These are phyloP conservation scores for Trichosporon sp. DNA, from an alignment of 1,284 basidiomycete species.

Conservation along the genomic window DNA sequence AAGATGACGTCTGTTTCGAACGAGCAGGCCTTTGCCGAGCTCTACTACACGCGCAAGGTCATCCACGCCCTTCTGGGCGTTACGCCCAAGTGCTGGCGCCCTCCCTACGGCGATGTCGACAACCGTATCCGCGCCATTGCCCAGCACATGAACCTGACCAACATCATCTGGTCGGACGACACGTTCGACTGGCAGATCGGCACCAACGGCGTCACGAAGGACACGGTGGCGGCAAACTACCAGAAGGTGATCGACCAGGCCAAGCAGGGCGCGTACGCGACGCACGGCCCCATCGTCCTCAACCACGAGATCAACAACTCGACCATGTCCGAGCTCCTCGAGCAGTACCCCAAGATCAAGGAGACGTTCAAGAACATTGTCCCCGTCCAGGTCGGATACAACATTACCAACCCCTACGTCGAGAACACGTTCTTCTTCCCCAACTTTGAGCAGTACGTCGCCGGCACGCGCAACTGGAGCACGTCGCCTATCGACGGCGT, in stretches of 20 bases:
- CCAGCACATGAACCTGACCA: constrained; percentile 49
- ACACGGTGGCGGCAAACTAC: constrained; percentile 50
- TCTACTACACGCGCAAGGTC: constrained; percentile 53
- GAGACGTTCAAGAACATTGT: constrained; percentile 42
- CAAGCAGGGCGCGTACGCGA: constrained; percentile 41
- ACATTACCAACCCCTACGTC: constrained; percentile 49
- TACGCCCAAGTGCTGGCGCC: constrained; percentile 51
- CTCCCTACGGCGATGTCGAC: constrained; percentile 53
- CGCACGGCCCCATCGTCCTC: constrained; percentile 48
- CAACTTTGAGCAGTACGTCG: constrained; percentile 27
- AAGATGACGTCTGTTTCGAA: constrained; percentile 52
- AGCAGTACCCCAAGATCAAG: constrained; percentile 39
- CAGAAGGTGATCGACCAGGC: constrained; percentile 45
- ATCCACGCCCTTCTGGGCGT: constrained; percentile 53
- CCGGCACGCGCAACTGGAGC: constrained; percentile 2
- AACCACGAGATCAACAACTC: constrained; percentile 50
- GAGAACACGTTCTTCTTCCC: constrained; percentile 47
- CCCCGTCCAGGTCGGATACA: constrained; percentile 46
- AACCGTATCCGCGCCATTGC: constrained; percentile 55
- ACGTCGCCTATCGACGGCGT: neutral
- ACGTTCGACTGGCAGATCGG: constrained; percentile 50
- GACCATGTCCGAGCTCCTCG: constrained; percentile 44
- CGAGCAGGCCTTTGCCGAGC: constrained; percentile 54
- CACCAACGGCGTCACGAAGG: constrained; percentile 34
- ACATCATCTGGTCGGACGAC: constrained; percentile 53